A percentile compares a stretch with the other conserved stretches of the same genome.
Evolutionary conservation across 108 stramenopile species (phyloP).

Genomic region (Nannochloropsis salina): DNA sequence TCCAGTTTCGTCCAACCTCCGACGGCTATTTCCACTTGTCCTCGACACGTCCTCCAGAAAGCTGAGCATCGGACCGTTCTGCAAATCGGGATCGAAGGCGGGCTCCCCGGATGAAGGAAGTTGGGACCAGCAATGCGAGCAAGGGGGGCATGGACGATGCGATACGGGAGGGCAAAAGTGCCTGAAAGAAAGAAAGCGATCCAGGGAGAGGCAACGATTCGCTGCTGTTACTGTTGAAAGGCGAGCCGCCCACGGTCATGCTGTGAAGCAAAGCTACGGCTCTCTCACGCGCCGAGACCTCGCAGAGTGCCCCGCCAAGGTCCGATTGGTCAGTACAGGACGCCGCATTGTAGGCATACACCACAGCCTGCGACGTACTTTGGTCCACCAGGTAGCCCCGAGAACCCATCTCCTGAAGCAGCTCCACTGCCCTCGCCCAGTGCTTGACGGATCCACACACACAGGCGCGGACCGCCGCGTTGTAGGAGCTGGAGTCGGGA

Average conservation of each 20-base stretch:
- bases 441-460: constrained; percentile 1
- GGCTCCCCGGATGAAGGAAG: no score
- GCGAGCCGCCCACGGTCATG: not conserved
- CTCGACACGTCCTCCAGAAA: no score
- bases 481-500: constrained; percentile 27
- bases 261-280: not conserved
- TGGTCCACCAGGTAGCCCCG: constrained; percentile 1
- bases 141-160: no score
- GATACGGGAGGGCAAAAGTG: no score
- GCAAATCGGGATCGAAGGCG: no score
- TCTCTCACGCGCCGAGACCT: not conserved
- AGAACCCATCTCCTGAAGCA: constrained; percentile 37
- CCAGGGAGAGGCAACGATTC: not conserved
- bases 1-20: no score
- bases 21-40: no score
- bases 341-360: not conserved
- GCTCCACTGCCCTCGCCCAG: constrained; percentile 26
- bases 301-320: no score
- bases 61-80: no score
- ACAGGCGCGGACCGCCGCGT: constrained; percentile 38
- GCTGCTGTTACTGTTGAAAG: not conserved
- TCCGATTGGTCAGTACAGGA: no score
- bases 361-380: not conserved
- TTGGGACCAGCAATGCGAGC: no score
- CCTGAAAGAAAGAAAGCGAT: no score